Evolutionary conservation across 1,139 yeast species (phyloP), one percentile per base, ranked within the genome.

Genomic region (Trichomonascaceae sp.): DNA sequence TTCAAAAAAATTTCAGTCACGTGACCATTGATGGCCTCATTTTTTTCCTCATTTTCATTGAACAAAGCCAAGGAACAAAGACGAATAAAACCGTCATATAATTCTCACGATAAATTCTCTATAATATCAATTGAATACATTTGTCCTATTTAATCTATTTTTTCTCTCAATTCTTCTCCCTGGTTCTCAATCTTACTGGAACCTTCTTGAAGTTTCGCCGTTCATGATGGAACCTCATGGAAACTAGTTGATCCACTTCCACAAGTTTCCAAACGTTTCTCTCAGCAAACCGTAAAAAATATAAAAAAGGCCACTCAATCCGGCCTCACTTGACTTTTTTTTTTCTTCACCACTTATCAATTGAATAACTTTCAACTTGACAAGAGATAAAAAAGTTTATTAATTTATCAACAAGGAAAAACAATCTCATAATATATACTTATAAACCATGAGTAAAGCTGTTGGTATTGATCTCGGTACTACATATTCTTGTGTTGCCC

Each of bases 401-500:
- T 48, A 48, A 48, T 44, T 48, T 48, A 48, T 48, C 43, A 39
- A 36, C 15, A 36, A 13, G n/a, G n/a, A 36, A 36, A 8, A 7
- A 4, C 32, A 20, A 17, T 19, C 45, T 41, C 45, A 48, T 39
- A 48, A 17, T 4, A 48, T 44, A 39, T 19, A 48, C 24, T 27
- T 27, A 27, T 32, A 46, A 39, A 48, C 12, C 38, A 48, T 48
- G 50, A 65, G 70, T 60, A 70, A 70, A 64, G 71, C 74, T 55
- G 70, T 71, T 58, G 74, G 76, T 64, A 91, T 91, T 89, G 96
- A 89, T 86, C 86, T 89, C 81, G 98, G 98, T 84, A 90, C 97
- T 71, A 88, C 96, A 67, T 88, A 91, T 87, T 90, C 97, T 63
- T 90, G 97, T 86, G 98, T 90, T 67, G 97, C 97, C 71, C 85